Base-by-base conservation (phyloP, 2,329 filamentous ascomycete genomes). In the Gaeumannomyces tritici region DNA sequence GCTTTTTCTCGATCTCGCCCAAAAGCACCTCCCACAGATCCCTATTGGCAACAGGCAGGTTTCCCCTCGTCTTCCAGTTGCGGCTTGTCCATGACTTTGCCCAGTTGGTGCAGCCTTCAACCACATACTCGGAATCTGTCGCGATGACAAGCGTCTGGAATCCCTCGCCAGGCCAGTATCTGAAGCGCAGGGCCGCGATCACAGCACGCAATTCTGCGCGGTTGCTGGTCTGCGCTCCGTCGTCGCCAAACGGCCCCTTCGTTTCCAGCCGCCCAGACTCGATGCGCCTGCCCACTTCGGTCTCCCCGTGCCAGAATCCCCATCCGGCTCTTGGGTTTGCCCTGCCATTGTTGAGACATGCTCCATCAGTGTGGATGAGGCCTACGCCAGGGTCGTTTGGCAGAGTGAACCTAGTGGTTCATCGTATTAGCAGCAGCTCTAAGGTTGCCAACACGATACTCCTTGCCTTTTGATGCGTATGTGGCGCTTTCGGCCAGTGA, bases 181-280 rank as follows among this genome's bases (percentile, higher is more conserved):
- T 71, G 65, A 74, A 77, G 31, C 76, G 72, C 28, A 84, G 73
- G 4, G 77, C 83, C 6, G 74, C 79, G 58, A 83, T 77, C 6
- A 79, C 79, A 7, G 81, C 82, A 18, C 81, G 82, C 8, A 86
- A 75, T 68, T 84, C 80, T 3, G 83, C 83, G 5, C 82, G 75
- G 65, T 83, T 81, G 66, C 73, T 79, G 6, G 76, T 82, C 61
- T 75, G 73, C 27, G 65, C 63, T 4, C 60, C 29, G 7, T 61
- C 26, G 11, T 74, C 68, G 21, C 72, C 74, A 12, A 61, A 66
- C 0, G 76, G 76, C 0, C 76, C 75, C 33, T 67, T 56, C 13
- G 66, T 66, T 65, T 79, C 77, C 1, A 79, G 70, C 1, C 70
- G 73, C 61, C 60, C 57, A 28, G 57, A 60, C 4, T 26, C 60